Base-by-base conservation (phyloP, 2,329 filamentous ascomycete genomes). In the Hypoxylon sp. region DNA sequence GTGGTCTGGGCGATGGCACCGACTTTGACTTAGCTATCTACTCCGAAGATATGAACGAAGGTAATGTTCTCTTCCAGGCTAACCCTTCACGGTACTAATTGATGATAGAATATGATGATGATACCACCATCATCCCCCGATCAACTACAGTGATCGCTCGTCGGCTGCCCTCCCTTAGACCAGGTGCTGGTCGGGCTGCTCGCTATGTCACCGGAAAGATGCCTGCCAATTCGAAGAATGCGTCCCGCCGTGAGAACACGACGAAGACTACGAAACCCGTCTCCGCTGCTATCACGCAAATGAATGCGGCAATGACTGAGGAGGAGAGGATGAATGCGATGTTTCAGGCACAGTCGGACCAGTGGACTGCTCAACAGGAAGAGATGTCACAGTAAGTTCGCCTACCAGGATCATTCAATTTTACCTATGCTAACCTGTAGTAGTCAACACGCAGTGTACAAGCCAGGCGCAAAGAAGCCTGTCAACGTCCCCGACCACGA, bases 11-110 rank as follows among this genome's bases (percentile, higher is more conserved):
- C 72, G 95, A 98, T 80, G 96, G 96, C 67, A 93, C 92, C 71
- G 96, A 99, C 78, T 97, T 98, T 78, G 95, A 99, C 80, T 87
- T 99, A 56, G 90, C 93, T 70, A 96, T 99, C 72, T 97, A 93
- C 80, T 92, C 93, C 68, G 93, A 97, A 77, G 94, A 98, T 79
- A 91, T 89, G 70, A 92, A 89, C 77, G 93, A 97, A 87, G 92
- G 93, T 96, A 85, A 84, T 87, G n/a, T 26, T 20, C 22, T 30
- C 3, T 61, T 12, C 32, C 16, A 16, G 22, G 26, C 12, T 20
- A 28, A 14, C 20, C 9, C 11, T 3, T n/a, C 8, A 33, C 16
- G 18, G 45, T 49, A 12, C 70, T 76, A 71, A 76, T 62, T 22
- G 11, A 28, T 22, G 6, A 14, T 75, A 97, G 96, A 96, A 80